These are phyloP conservation scores for Coccomyxa subellipsoidea DNA, from an alignment of 163 green algal genomes.

Conservation along the genomic window DNA sequence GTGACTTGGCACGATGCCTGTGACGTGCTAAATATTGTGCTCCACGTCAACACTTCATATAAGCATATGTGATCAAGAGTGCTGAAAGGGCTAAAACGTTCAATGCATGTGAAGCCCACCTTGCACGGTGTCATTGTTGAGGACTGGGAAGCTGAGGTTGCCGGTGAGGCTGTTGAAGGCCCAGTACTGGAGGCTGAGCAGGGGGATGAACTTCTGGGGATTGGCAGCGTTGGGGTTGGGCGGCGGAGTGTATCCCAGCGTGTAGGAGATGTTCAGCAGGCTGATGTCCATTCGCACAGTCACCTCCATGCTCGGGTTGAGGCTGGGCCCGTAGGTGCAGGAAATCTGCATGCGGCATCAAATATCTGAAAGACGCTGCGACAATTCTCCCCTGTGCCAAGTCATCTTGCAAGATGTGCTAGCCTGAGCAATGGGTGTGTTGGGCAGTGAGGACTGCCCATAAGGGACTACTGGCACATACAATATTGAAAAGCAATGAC, in stretches of 20 bases:
- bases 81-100: too few species aligned
- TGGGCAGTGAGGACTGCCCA: too few species aligned
- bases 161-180: background rate
- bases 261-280: conserved; percentile 4
- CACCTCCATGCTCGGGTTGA: background rate
- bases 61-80: too few species aligned
- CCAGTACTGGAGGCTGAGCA: background rate
- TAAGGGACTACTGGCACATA: too few species aligned
- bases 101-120: too few species aligned
- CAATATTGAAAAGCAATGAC: too few species aligned
- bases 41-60: too few species aligned
- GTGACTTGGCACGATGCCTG: too few species aligned
- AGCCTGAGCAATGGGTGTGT: background rate
- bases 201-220: background rate
- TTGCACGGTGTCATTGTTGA: conserved; percentile 2
- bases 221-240: background rate
- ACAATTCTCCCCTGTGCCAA: too few species aligned
- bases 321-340: background rate
- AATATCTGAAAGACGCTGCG: too few species aligned
- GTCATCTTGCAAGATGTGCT: background rate
- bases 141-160: background rate
- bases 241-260: background rate
- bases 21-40: too few species aligned
- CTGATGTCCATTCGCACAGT: background rate
- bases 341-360: background rate